Base-by-base conservation (phyloP, 2,329 filamentous ascomycete genomes). In the Penicillium occitanis region DNA sequence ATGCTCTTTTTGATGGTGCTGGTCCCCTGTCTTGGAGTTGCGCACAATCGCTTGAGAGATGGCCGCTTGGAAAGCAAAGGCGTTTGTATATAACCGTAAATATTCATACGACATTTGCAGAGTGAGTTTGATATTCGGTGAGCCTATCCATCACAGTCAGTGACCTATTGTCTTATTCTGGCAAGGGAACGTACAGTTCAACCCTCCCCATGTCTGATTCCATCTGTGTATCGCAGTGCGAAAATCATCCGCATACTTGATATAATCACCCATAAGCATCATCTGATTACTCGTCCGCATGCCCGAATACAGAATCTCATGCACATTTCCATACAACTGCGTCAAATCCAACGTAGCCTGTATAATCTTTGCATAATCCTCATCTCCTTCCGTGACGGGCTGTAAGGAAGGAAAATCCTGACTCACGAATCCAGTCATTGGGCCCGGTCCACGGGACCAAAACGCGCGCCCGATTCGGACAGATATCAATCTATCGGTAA, bases 241-340 rank as follows among this genome's bases (percentile, higher is more conserved):
- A 69, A 91, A 91, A 72, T 91, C 90, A 70, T 91, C 90, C 68
- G 91, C 88, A 69, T 91, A 91, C 72, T 91, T 88, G 68, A 91
- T 89, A 72, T 91, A 91, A 70, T 90, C 87, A 1, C 89, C 89
- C 71, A 88, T 88, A 33, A 90, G 80, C 77, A 91, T 90, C 68
- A 89, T 85, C 66, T 91, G 87, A 73, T 89, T 88, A 65, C 88
- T 88, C 50, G 88, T 88, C 19, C 87, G 87, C 61, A 88, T 88
- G 6, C 89, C 90, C 0, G 89, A 90, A 74, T 91, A 92, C 1
- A 92, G 77, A 0, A 91, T 87, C 71, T 91, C 89, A 66, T 91
- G 89, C 0, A 91, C 88, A 70, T 91, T 91, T 22, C 87, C 88
- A 72, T 91, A 91, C 1, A 92, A 81, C 69, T 91, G 87, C 0